Base-by-base conservation (phyloP, 2,329 filamentous ascomycete genomes). In the Colletotrichum horii region DNA sequence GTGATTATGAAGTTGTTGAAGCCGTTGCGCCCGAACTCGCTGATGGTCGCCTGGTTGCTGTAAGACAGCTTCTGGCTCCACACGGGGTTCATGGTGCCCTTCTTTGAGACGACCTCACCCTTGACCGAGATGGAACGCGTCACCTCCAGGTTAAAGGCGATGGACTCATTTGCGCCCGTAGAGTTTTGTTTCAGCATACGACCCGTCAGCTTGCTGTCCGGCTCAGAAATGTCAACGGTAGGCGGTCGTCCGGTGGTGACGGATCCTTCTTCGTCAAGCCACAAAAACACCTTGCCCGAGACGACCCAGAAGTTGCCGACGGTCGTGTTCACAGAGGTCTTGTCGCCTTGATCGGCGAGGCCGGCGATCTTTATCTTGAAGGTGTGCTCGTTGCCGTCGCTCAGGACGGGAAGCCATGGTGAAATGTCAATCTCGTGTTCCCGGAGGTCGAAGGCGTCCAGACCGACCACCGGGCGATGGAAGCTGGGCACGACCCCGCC, bases 401-500 rank as follows among this genome's bases (percentile, higher is more conserved):
- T 93, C 1, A 97, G 87, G 2, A 93, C 74, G 1, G 93, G 91
- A 4, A 97, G 86, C 87, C 93, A 97, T 0, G 94, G 92, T 2
- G 94, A 93, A 64, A 97, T 92, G 80, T 97, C 95, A 77, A 97
- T 94, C 81, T 97, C 94, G 77, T 95, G 92, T 81, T 97, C 94
- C 60, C 90, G 88, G 28, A 97, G 87, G 80, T 97, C 94, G 81
- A 95, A 97, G 0, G 94, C 92, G 80, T 97, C 93, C 24, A 94
- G 91, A 1, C 94, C 94, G 4, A 94, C 95, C 70, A 97, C 89
- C 0, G 95, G 95, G 8, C 94, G 88, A 90, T 96, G 95, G 52
- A 97, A 89, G 2, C 92, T 91, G 6, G 94, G 94, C 1, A 94
- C 93, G 8, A 97, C 88, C 2, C 95, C 95, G 4, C 95, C 95